Conservation (phyloP, 1,284 basidiomycete species). For the Apiotrichum brassicae region DNA sequence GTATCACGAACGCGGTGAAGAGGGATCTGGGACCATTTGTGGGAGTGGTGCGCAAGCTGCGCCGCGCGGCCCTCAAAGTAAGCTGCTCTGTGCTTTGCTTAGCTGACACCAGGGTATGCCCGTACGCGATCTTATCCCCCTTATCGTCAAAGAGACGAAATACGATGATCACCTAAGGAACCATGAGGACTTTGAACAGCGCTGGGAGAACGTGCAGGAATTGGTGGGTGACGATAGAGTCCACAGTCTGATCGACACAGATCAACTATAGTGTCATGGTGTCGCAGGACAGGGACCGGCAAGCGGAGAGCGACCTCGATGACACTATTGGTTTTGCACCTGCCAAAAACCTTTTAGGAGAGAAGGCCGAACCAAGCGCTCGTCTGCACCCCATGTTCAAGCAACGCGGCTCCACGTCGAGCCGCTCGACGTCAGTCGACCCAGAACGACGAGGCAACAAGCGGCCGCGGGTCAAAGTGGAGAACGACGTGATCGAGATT, state of each 20-base stretch:
- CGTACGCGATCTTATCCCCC: conserved; percentile 62
- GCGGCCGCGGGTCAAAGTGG: conserved; percentile 9
- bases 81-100: background rate
- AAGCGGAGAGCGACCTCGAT: background rate
- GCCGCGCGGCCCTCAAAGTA: conserved; percentile 57
- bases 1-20: conserved; percentile 62
- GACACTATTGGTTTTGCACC: too few relatives aligned
- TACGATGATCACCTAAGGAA: conserved; percentile 67
- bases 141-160: conserved; percentile 56
- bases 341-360: too few relatives aligned
- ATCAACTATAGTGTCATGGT: conserved; percentile 45
- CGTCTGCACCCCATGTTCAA: too few relatives aligned
- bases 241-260: conserved; percentile 20
- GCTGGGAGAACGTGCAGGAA: conserved; percentile 84
- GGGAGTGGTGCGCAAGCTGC: conserved; percentile 54
- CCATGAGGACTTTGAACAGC: conserved; percentile 64
- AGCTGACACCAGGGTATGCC: conserved; percentile 51
- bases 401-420: too few relatives aligned
- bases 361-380: background rate
- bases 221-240: conserved; percentile 51
- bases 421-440: too few relatives aligned
- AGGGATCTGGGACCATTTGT: conserved; percentile 61
- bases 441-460: conserved; percentile 3
- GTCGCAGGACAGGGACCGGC: conserved; percentile 23
- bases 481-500: conserved; percentile 30